These are phyloP conservation scores for Aspergillus bridgeri DNA, from an alignment of 495 filamentous ascomycete genomes.

Conservation along the genomic window DNA sequence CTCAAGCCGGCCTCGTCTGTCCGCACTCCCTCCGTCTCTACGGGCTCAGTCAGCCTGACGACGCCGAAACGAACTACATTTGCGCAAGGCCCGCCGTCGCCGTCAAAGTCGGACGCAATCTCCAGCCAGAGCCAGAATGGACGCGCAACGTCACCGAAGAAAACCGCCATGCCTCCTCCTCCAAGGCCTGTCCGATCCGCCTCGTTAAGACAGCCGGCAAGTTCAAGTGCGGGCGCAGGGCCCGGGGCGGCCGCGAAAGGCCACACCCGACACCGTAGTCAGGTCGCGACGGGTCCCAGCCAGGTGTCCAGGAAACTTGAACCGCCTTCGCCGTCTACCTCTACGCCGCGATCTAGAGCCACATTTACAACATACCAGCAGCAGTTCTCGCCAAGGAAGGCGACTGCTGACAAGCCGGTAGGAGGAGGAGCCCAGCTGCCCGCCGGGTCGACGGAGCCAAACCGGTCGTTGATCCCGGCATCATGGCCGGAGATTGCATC, in stretches of 20 bases:
- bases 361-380: conserved; percentile 67
- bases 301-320: conserved; percentile 13
- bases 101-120: conserved; percentile 23
- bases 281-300: conserved; percentile 24
- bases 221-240: conserved; percentile 10
- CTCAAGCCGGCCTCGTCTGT: conserved; percentile 19
- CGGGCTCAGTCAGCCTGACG: neutral
- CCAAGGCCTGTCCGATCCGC: conserved; percentile 34
- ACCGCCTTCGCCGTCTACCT: conserved; percentile 11
- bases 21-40: conserved; percentile 15
- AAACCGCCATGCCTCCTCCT: conserved; percentile 38
- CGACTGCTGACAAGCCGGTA: conserved; percentile 56
- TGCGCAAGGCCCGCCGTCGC: conserved; percentile 27
- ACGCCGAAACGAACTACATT: conserved; percentile 19
- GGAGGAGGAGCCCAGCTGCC: conserved; percentile 31
- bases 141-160: conserved; percentile 33
- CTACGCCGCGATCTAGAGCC: conserved; percentile 38
- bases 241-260: conserved; percentile 21
- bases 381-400: conserved; percentile 65
- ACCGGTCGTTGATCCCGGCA: conserved; percentile 26
- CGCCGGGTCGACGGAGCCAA: conserved; percentile 7
- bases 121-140: conserved; percentile 20
- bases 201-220: conserved; percentile 40
- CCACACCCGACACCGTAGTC: conserved; percentile 39
- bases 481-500: conserved; percentile 57